Conservation (phyloP, 2,329 filamentous ascomycete genomes). For the Mariannaea elegans region DNA sequence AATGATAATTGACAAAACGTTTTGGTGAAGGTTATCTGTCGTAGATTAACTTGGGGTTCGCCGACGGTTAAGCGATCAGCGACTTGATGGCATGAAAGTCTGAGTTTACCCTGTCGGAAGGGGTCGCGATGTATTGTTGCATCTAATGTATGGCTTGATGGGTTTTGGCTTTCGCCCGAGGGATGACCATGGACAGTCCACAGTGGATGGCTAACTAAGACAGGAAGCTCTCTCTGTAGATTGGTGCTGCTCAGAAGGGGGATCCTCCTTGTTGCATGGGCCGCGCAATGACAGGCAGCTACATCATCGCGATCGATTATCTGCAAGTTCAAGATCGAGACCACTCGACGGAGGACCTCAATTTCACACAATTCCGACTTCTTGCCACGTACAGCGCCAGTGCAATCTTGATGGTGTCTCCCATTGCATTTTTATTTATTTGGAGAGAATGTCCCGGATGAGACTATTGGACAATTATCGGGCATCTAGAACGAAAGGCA, state of each 20-base stretch:
- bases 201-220: slow-evolving; percentile 27
- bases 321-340: slow-evolving; percentile 30
- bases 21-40: neutral
- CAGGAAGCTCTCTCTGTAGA: slow-evolving; percentile 31
- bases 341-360: slow-evolving; percentile 8
- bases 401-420: neutral
- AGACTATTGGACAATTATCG: slow-evolving; percentile 6
- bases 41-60: neutral
- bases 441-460: neutral
- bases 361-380: slow-evolving; percentile 16
- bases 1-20: neutral
- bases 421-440: too few species aligned
- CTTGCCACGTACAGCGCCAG: slow-evolving; percentile 12
- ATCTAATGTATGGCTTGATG: neutral
- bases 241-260: slow-evolving; percentile 15
- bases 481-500: slow-evolving; percentile 17
- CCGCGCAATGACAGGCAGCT: slow-evolving; percentile 31
- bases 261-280: slow-evolving; percentile 34
- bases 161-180: slow-evolving; percentile 9
- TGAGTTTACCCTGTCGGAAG: slow-evolving; percentile 2
- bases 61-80: slow-evolving; percentile 18
- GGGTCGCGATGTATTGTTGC: slow-evolving; percentile 9
- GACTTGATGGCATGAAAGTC: slow-evolving; percentile 4
- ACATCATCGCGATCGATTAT: slow-evolving; percentile 35
- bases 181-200: neutral